Percentiles rank a stretch among this genome's conserved stretches.
phyloP scores from a whole-genome alignment of 2,329 filamentous ascomycete genomes.

The Monosporascus sp. region DNA sequence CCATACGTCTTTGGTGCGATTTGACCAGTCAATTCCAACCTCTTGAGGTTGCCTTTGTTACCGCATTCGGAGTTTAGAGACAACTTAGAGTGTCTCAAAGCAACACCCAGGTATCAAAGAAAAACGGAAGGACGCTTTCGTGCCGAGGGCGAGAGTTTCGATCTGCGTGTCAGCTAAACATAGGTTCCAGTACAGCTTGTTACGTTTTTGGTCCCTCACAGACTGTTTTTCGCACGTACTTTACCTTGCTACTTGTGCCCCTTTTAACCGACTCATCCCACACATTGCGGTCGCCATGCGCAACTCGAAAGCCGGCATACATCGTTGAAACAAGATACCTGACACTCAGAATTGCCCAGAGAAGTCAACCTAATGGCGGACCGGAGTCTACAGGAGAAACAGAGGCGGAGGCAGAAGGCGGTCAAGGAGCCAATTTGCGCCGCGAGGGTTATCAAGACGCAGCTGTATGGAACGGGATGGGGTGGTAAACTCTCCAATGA shows the following conservation, averaged over 20 bases:
- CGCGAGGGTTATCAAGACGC: neutral
- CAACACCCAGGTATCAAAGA: neutral
- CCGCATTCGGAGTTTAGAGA: neutral
- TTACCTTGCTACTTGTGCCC: too few relatives aligned
- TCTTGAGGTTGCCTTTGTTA: neutral
- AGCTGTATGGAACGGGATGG: slow-evolving; percentile 13
- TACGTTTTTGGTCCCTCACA: neutral
- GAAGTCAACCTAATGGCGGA: neutral
- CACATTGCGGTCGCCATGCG: neutral
- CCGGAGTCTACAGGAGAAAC: neutral
- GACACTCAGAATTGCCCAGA: neutral
- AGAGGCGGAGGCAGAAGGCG: neutral
- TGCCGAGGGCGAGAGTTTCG: neutral
- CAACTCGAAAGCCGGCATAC: neutral
- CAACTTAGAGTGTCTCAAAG: neutral
- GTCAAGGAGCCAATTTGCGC: neutral
- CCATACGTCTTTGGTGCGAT: too few relatives aligned
- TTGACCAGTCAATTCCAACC: too few relatives aligned
- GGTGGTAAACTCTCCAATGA: slow-evolving; percentile 9
- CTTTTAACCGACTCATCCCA: too few relatives aligned
- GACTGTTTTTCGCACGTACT: too few relatives aligned
- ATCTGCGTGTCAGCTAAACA: neutral
- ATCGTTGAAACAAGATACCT: neutral
- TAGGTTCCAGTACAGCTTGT: neutral
- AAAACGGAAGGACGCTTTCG: neutral